Evolutionary conservation across 108 stramenopile genomes (phyloP).

Genomic region (Epipyxis sp.): DNA sequence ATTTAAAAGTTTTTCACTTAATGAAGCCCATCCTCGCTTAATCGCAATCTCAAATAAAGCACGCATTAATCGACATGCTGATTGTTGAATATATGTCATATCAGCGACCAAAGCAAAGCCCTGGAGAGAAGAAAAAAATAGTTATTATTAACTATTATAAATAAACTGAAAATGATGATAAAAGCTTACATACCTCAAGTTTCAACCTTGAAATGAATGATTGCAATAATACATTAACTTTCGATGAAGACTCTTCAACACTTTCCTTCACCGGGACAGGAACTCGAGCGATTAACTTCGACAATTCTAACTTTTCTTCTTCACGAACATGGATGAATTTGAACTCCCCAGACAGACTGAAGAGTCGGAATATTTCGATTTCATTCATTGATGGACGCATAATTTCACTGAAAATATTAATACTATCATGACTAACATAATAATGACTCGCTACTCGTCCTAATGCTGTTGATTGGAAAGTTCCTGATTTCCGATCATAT

Average conservation of each 20-base stretch:
- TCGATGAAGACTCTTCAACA: conserved; percentile 84
- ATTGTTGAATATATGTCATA: conserved; percentile 98
- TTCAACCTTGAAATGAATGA: conserved; percentile 94
- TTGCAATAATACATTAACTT: conserved; percentile 96
- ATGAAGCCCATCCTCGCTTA: conserved; percentile 83
- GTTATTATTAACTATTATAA: too few species aligned
- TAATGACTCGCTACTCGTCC: conserved; percentile 95
- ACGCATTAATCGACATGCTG: conserved; percentile 90
- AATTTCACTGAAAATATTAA: conserved; percentile 89
- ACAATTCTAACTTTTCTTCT: conserved; percentile 95
- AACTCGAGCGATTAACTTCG: conserved; percentile 84
- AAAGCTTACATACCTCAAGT: conserved; percentile 59
- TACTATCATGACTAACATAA: conserved; percentile 91
- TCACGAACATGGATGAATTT: conserved; percentile 87
- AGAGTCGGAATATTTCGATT: conserved; percentile 89
- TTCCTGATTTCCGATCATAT: conserved; percentile 87
- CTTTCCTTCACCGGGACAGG: conserved; percentile 97
- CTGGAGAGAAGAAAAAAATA: conserved; percentile 25
- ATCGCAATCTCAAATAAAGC: conserved; percentile 93
- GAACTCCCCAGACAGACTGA: conserved; percentile 89
- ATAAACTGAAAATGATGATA: background rate
- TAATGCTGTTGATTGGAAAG: conserved; percentile 83
- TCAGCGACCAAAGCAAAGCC: conserved; percentile 97
- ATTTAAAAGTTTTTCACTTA: conserved; percentile 78
- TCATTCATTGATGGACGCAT: conserved; percentile 93